Percentiles rank a stretch among this genome's conserved stretches.
phyloP scores from a whole-genome alignment of 2,329 filamentous ascomycete genomes.

The Claviceps monticola region DNA sequence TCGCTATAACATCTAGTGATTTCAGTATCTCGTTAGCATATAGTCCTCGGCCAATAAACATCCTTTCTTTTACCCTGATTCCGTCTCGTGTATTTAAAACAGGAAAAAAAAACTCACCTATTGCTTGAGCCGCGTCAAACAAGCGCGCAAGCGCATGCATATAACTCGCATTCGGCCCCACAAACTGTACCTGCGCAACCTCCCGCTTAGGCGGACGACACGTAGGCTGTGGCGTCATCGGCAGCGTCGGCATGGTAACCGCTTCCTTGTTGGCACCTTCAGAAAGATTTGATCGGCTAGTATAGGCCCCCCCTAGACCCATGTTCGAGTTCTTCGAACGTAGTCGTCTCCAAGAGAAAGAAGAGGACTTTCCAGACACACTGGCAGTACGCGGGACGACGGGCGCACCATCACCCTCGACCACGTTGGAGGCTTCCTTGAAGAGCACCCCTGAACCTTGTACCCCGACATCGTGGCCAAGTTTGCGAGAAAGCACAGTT shows the following conservation, averaged over 20 bases:
- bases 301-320: constrained; percentile 38
- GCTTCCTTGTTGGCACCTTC: constrained; percentile 16
- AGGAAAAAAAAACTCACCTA: constrained; percentile 44
- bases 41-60: background rate
- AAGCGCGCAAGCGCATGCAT: constrained; percentile 81
- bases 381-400: constrained; percentile 41
- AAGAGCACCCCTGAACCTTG: constrained; percentile 61
- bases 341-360: constrained; percentile 81
- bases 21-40: constrained; percentile 1
- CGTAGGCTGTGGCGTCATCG: constrained; percentile 56
- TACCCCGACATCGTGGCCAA: constrained; percentile 86
- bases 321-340: constrained; percentile 76
- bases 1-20: constrained; percentile 71
- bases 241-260: constrained; percentile 55
- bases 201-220: constrained; percentile 61
- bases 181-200: constrained; percentile 52
- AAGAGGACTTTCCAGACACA: constrained; percentile 49
- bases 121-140: constrained; percentile 83
- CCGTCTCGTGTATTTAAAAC: background rate
- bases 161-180: constrained; percentile 77
- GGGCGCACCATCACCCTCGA: constrained; percentile 30
- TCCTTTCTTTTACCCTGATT: background rate
- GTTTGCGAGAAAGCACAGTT: constrained; percentile 58
- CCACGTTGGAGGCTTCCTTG: constrained; percentile 45
- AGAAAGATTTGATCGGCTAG: constrained; percentile 11